Evolutionary conservation across 78 protist genomes (phyloP).

Genomic region (Salpingoeca rosetta): DNA sequence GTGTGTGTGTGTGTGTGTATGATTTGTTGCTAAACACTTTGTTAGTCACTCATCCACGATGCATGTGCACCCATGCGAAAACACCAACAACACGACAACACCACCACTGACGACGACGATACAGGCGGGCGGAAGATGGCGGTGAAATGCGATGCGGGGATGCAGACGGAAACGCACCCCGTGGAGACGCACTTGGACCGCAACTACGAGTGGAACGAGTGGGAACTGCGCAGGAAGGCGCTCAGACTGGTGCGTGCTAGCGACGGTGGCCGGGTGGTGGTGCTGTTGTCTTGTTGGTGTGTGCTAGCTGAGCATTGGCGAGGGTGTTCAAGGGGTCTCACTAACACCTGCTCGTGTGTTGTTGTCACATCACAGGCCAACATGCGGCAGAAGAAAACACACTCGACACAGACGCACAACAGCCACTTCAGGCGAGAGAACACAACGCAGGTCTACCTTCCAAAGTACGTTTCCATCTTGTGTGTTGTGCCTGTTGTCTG

Average conservation of each 20-base stretch:
- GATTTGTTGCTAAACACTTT: too few relatives aligned
- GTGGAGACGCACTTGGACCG: constrained; percentile 16
- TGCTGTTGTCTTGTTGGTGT: too few relatives aligned
- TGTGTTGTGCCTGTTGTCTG: too few relatives aligned
- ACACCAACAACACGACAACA: too few relatives aligned
- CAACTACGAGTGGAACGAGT: constrained; percentile 47
- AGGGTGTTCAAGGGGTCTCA: background rate
- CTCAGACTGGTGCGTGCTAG: constrained; percentile 18
- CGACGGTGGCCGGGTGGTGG: background rate
- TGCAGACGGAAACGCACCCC: constrained; percentile 1
- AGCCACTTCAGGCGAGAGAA: constrained; percentile 26
- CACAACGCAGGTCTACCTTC: constrained; percentile 35
- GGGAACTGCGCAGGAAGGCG: constrained; percentile 50
- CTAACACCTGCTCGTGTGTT: background rate
- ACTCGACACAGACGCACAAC: constrained; percentile 13
- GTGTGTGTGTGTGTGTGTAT: too few relatives aligned
- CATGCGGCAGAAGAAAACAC: constrained; percentile 36
- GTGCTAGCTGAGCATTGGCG: too few relatives aligned
- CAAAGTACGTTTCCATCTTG: constrained; percentile 8
- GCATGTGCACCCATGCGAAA: too few relatives aligned
- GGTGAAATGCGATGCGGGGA: too few relatives aligned
- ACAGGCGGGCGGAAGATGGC: too few relatives aligned
- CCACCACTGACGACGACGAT: too few relatives aligned
- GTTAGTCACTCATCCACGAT: too few relatives aligned
- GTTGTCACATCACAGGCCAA: constrained; percentile 1